phyloP scores from a whole-genome alignment of 2,329 filamentous ascomycete species.

The Penicillium sclerotiorum region DNA sequence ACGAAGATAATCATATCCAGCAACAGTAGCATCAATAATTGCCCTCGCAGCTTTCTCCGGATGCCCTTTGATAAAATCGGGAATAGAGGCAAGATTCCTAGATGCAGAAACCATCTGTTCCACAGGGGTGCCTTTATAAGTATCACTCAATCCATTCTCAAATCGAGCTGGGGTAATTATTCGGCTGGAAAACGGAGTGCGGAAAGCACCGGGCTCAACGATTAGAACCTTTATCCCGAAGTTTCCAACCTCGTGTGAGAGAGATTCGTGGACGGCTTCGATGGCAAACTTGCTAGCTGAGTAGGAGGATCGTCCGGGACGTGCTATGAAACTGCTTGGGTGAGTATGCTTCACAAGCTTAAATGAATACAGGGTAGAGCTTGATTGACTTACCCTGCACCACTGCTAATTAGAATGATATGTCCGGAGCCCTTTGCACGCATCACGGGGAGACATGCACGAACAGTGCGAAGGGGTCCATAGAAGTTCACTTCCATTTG shows the following conservation, averaged over 20 bases:
- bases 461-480: constrained; percentile 43
- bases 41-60: constrained; percentile 31
- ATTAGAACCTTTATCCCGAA: constrained; percentile 44
- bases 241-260: constrained; percentile 39
- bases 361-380: background rate
- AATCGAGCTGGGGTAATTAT: background rate
- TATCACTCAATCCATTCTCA: constrained; percentile 39
- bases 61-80: constrained; percentile 22
- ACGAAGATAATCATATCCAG: constrained; percentile 36
- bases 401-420: constrained; percentile 52
- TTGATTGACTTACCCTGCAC: constrained; percentile 48
- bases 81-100: constrained; percentile 21
- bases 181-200: constrained; percentile 43
- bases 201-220: constrained; percentile 48
- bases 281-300: constrained; percentile 46
- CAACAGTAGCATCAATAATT: constrained; percentile 43
- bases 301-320: constrained; percentile 30
- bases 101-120: constrained; percentile 19
- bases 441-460: constrained; percentile 43
- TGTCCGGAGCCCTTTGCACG: constrained; percentile 36
- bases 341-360: background rate
- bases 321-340: constrained; percentile 30
- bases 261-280: constrained; percentile 43
- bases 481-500: constrained; percentile 46
- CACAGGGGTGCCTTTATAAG: constrained; percentile 22